Base-by-base conservation (phyloP, 2,329 filamentous ascomycete genomes). In the Sporothrix dimorphospora region DNA sequence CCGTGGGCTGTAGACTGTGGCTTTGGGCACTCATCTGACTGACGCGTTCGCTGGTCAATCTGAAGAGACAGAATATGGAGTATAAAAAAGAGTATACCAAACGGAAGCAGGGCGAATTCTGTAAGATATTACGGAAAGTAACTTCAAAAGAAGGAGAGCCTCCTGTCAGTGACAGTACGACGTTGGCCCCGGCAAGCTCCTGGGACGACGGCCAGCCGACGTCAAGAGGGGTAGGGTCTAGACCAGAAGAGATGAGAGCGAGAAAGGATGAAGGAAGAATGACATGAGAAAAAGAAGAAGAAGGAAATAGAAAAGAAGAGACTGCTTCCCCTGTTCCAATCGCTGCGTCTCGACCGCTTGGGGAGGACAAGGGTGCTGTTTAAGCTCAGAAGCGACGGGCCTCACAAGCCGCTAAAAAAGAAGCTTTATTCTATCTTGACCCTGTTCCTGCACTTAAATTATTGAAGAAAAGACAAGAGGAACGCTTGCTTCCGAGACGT, bases 171-270 rank as follows among this genome's bases (percentile, higher is more conserved):
- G 59, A 3, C 12, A 65, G 16, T 27, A 16, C 38, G 40, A 65
- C 38, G 38, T 21, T 45, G 38, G 38, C 21, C 59, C 21, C 59
- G 45, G 27, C 12, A 42, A 42, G n/a, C 57, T 63, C 19, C 59
- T 65, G 59, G 59, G 21, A 45, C 38, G 38, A 45, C 59, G 38
- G 38, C 38, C 34, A 65, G 59, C 59, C 59, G 59, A 63, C 57
- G 57, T 40, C 57, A 63, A 63, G 57, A 24, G 34, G 2, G 19
- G n/a, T 34, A 63, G 34, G 34, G 34, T 63, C 57, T 42, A 24
- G 53, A 19, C n/a, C 57, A n/a, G 57, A 63, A 42, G 57, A 42
- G 57, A 63, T 21, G n/a, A 12, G n/a, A 65, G 59, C 38, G 38
- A 65, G 59, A 45, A 27, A 24, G 59, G 30, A 21, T 5, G 30